phyloP scores from a whole-genome alignment of 2,329 filamentous ascomycete genomes.

The Alternaria angustiovoidea region DNA sequence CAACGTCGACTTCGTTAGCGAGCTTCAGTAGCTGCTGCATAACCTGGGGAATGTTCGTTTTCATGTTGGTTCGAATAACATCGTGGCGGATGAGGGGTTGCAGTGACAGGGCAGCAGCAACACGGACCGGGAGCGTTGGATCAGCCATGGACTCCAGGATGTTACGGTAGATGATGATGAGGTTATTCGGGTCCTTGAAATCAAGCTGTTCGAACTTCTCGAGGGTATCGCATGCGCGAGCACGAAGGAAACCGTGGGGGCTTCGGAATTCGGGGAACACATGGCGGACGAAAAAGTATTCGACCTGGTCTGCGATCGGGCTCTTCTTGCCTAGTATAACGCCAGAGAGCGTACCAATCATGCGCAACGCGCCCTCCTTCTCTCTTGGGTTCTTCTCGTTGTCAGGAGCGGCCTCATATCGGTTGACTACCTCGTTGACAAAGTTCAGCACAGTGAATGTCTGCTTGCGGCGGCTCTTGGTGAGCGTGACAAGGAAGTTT shows the following conservation, averaged over 20 bases:
- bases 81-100: slow-evolving; percentile 97
- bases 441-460: slow-evolving; percentile 95
- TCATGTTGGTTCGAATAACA: slow-evolving; percentile 92
- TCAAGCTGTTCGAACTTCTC: slow-evolving; percentile 98
- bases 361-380: slow-evolving; percentile 94
- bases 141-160: slow-evolving; percentile 98
- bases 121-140: slow-evolving; percentile 87
- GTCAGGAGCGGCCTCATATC: slow-evolving; percentile 84
- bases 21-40: slow-evolving; percentile 99
- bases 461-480: slow-evolving; percentile 93
- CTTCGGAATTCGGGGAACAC: slow-evolving; percentile 98
- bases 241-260: slow-evolving; percentile 88
- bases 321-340: slow-evolving; percentile 98
- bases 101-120: slow-evolving; percentile 90
- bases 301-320: slow-evolving; percentile 94
- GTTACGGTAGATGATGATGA: slow-evolving; percentile 94
- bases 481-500: slow-evolving; percentile 94
- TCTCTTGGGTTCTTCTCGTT: slow-evolving; percentile 92
- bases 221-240: slow-evolving; percentile 93
- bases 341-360: slow-evolving; percentile 94
- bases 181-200: slow-evolving; percentile 95
- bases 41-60: slow-evolving; percentile 96
- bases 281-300: slow-evolving; percentile 97
- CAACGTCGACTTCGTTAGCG: slow-evolving; percentile 97
- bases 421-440: slow-evolving; percentile 92